Conservation (phyloP, 164 flowering plant species). For the Warburgia ugandensis region DNA sequence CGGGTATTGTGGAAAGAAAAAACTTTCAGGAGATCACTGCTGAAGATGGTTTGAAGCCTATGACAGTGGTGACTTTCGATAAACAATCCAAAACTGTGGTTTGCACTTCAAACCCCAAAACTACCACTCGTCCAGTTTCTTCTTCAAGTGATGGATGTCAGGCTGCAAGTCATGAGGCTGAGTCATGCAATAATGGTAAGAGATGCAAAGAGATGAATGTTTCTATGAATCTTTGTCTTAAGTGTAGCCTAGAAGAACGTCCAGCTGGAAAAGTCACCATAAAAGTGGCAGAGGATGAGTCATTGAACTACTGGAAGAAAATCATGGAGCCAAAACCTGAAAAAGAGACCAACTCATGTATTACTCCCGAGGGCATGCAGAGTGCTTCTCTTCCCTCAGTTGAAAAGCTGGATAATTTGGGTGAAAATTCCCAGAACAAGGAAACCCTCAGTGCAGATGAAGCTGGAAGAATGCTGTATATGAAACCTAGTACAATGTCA, state of each 20-base stretch:
- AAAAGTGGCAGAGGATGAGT: constrained; percentile 1
- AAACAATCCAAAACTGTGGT: neutral
- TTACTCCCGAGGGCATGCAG: neutral
- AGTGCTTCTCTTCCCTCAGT: neutral
- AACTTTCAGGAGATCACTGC: neutral
- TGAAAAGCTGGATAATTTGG: neutral
- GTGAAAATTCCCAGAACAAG: constrained; percentile 1
- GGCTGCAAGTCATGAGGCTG: neutral
- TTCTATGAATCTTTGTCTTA: too few species aligned
- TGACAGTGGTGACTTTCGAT: neutral
- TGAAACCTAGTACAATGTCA: too few species aligned
- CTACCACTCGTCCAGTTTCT: constrained; percentile 1
- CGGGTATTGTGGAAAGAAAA: neutral
- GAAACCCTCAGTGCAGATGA: neutral
- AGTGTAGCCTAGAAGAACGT: too few species aligned
- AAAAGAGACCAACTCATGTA: neutral
- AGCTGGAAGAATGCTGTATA: constrained; percentile 1
- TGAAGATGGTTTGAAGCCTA: neutral
- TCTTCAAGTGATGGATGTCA: constrained; percentile 4
- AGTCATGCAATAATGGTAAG: constrained; percentile 2
- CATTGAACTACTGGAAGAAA: constrained; percentile 8
- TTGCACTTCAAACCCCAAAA: neutral
- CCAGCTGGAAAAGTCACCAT: neutral
- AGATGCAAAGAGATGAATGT: too few species aligned
- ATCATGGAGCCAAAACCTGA: constrained; percentile 4